Evolutionary conservation across 2,329 filamentous ascomycete genomes (phyloP).

Genomic region (Sporothrix sp.): DNA sequence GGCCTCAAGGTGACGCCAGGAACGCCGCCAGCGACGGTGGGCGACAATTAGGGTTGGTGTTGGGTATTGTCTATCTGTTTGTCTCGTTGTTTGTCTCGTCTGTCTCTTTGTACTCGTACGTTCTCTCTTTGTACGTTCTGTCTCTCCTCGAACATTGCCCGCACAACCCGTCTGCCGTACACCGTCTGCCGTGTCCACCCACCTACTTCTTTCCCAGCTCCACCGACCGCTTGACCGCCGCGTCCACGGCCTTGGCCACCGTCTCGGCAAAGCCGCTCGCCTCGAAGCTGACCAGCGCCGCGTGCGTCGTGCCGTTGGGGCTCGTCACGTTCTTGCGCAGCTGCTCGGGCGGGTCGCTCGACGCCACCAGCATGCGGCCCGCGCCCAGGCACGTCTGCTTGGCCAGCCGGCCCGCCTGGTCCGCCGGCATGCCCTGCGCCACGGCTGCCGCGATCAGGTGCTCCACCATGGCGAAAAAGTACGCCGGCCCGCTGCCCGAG

Average conservation of each 20-base stretch:
- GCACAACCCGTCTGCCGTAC: neutral
- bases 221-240: conserved; percentile 32
- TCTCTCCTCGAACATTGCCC: too few species aligned
- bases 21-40: neutral
- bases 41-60: neutral
- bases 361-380: conserved; percentile 40
- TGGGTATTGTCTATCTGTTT: neutral
- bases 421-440: conserved; percentile 34
- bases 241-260: conserved; percentile 37
- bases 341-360: conserved; percentile 35
- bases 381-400: conserved; percentile 43
- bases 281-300: conserved; percentile 40
- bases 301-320: conserved; percentile 42
- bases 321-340: conserved; percentile 43
- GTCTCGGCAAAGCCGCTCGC: conserved; percentile 32
- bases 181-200: neutral
- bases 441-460: conserved; percentile 37
- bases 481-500: conserved; percentile 41
- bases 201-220: conserved; percentile 30
- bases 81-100: neutral
- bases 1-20: conserved; percentile 15
- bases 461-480: conserved; percentile 45
- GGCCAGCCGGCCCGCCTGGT: conserved; percentile 40
- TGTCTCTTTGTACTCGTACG: neutral
- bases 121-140: neutral